These are phyloP conservation scores for Termitomyces sp. DNA, from an alignment of 768 basidiomycete species.

Conservation along the genomic window DNA sequence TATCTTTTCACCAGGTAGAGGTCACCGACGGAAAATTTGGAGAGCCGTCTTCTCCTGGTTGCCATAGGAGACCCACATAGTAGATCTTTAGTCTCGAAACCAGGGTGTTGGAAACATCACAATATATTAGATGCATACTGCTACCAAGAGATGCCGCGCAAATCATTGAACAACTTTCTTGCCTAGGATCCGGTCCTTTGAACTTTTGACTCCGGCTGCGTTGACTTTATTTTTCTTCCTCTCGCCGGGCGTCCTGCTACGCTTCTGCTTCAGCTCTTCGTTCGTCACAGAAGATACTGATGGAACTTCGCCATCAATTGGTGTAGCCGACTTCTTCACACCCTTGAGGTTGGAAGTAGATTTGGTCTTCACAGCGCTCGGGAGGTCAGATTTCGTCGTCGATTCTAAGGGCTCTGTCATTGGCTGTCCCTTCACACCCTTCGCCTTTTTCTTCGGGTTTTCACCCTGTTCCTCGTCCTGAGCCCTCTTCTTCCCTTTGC, in stretches of 20 bases:
- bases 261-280: slow-evolving; percentile 52
- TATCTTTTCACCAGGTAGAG: no score
- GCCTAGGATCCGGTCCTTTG: slow-evolving; percentile 50
- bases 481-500: slow-evolving; percentile 15
- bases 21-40: not conserved
- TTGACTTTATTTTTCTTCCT: slow-evolving; percentile 52
- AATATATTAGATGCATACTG: no score
- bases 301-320: not conserved
- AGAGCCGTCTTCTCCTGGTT: not conserved
- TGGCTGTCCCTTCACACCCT: slow-evolving; percentile 18
- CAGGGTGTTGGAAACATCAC: no score
- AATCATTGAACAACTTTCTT: slow-evolving; percentile 39
- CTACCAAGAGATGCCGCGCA: not conserved
- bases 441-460: slow-evolving; percentile 41
- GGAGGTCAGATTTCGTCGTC: no score
- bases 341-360: no score
- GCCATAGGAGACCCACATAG: not conserved
- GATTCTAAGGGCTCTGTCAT: not conserved
- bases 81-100: not conserved
- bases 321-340: no score
- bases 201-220: slow-evolving; percentile 39
- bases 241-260: slow-evolving; percentile 33
- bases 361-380: no score
- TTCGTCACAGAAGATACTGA: slow-evolving; percentile 21
- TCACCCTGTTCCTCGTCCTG: slow-evolving; percentile 26